These are phyloP conservation scores for Coprinellus micaceus DNA, from an alignment of 768 basidiomycete genomes.

Conservation along the genomic window DNA sequence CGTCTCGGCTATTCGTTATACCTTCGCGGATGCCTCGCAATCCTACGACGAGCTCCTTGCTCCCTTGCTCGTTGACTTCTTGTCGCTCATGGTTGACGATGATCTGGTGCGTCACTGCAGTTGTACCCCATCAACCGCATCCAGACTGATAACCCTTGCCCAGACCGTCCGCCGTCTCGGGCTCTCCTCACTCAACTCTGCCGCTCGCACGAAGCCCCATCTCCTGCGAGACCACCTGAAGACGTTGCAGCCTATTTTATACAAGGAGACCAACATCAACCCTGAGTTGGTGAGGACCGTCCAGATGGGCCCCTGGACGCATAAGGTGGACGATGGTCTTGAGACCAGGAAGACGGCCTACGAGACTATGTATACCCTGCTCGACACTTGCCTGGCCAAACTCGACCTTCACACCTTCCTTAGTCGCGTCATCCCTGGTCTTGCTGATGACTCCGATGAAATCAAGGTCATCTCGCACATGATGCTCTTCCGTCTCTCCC, in stretches of 20 bases:
- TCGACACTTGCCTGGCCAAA: conserved; percentile 87
- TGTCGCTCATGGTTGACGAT: conserved; percentile 82
- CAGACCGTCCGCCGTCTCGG: conserved; percentile 90
- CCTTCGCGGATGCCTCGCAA: conserved; percentile 81
- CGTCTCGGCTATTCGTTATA: conserved; percentile 90
- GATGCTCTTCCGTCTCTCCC: conserved; percentile 88
- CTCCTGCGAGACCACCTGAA: conserved; percentile 83
- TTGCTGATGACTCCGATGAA: conserved; percentile 89
- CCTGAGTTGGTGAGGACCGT: conserved; percentile 81
- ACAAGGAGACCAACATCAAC: conserved; percentile 81
- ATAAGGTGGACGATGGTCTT: conserved; percentile 94
- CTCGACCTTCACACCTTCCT: conserved; percentile 88
- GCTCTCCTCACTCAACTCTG: conserved; percentile 88
- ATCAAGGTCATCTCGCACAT: conserved; percentile 97
- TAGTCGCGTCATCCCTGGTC: conserved; percentile 72
- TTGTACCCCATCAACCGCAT: too few species aligned
- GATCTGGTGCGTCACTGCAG: conserved; percentile 66
- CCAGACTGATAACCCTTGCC: too few species aligned
- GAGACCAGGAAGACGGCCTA: conserved; percentile 96
- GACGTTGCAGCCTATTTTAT: conserved; percentile 74
- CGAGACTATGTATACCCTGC: conserved; percentile 95
- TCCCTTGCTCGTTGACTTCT: conserved; percentile 85
- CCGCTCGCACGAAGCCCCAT: conserved; percentile 91
- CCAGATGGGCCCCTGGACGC: conserved; percentile 96
- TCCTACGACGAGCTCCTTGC: conserved; percentile 90